phyloP scores from a whole-genome alignment of 2,329 filamentous ascomycete genomes.

The Corinectria fuckeliana region DNA sequence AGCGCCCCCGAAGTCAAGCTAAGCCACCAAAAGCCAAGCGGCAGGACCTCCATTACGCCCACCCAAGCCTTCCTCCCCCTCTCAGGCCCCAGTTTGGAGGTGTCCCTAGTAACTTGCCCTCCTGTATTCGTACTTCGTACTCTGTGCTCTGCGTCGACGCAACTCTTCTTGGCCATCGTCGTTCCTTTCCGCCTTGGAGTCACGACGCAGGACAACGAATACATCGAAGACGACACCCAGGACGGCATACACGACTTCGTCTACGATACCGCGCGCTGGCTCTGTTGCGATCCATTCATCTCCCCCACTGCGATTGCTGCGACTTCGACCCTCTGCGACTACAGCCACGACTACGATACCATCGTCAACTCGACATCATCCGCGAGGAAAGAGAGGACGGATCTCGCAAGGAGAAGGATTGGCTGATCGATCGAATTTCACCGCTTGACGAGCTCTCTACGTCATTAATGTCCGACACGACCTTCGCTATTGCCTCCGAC shows the following conservation, averaged over 20 bases:
- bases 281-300: constrained; percentile 7
- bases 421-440: not conserved
- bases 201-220: constrained; percentile 13
- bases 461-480: constrained; percentile 8
- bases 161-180: constrained; percentile 3
- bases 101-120: constrained; percentile 4
- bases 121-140: constrained; percentile 4
- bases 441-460: not conserved
- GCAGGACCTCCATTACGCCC: constrained; percentile 7
- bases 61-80: constrained; percentile 3
- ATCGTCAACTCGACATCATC: not conserved
- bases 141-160: constrained; percentile 7
- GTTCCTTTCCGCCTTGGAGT: constrained; percentile 9
- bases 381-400: not conserved
- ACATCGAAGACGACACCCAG: constrained; percentile 6
- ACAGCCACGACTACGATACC: not conserved
- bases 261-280: constrained; percentile 17
- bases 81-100: not conserved
- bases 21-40: constrained; percentile 29
- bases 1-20: constrained; percentile 20
- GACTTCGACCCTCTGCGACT: not conserved
- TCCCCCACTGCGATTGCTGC: not conserved
- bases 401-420: not conserved
- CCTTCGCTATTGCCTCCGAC: constrained; percentile 8
- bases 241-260: constrained; percentile 7